Evolutionary conservation across 2,329 filamentous ascomycete genomes (phyloP).

Genomic region (Calonectria hawksworthii): DNA sequence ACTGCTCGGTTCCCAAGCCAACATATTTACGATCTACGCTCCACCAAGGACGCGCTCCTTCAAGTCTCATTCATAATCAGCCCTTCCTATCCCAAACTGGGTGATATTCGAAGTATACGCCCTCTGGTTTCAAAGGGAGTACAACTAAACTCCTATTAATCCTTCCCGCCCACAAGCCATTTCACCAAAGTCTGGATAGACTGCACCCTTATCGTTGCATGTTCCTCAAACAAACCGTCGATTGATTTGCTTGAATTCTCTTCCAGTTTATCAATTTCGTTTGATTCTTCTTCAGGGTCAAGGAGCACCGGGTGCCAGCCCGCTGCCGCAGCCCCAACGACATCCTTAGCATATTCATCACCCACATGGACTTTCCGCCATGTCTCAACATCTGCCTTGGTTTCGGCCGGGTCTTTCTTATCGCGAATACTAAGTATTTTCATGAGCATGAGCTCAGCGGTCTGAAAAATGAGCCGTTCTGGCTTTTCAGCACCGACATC

Average conservation of each 20-base stretch:
- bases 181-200: slow-evolving; percentile 23
- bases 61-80: background rate
- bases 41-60: background rate
- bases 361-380: slow-evolving; percentile 39
- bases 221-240: background rate
- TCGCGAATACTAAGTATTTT: slow-evolving; percentile 26
- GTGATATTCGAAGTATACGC: background rate
- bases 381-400: background rate
- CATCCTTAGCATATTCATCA: slow-evolving; percentile 37
- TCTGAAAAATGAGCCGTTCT: slow-evolving; percentile 66
- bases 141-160: background rate
- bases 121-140: too few species aligned
- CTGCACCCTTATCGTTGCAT: slow-evolving; percentile 23
- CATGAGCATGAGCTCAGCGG: slow-evolving; percentile 60
- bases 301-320: slow-evolving; percentile 35
- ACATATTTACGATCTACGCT: background rate
- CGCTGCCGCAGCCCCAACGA: slow-evolving; percentile 29
- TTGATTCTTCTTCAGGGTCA: slow-evolving; percentile 25
- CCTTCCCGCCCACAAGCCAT: slow-evolving; percentile 22
- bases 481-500: slow-evolving; percentile 74
- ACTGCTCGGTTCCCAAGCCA: too few species aligned
- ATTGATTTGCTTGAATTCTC: slow-evolving; percentile 9
- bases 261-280: slow-evolving; percentile 20
- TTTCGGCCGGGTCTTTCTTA: background rate
- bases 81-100: too few species aligned